These are phyloP conservation scores for Lupinus albus DNA, from an alignment of 306 rosid genomes.

Conservation along the genomic window DNA sequence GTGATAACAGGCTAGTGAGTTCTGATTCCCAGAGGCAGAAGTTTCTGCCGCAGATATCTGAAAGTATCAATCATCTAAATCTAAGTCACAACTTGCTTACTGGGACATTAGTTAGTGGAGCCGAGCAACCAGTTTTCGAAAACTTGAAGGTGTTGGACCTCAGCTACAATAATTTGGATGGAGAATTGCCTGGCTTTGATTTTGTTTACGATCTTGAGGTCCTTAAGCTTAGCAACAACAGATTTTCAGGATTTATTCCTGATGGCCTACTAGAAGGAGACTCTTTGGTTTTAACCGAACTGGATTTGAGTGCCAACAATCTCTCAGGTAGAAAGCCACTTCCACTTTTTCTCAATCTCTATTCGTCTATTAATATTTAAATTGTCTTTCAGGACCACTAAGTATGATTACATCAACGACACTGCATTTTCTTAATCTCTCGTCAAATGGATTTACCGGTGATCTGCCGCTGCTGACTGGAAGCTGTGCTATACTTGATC, in stretches of 20 bases:
- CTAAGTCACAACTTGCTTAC: conserved; percentile 82
- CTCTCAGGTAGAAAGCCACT: conserved; percentile 73
- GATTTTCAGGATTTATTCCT: conserved; percentile 82
- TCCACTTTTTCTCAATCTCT: neutral
- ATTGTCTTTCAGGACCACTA: conserved; percentile 70
- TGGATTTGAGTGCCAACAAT: conserved; percentile 96
- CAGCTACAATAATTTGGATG: conserved; percentile 84
- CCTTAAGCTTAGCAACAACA: conserved; percentile 89
- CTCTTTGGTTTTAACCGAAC: conserved; percentile 73
- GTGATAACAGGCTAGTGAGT: conserved; percentile 72
- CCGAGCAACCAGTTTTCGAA: conserved; percentile 64
- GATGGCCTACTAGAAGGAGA: conserved; percentile 82
- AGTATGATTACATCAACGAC: conserved; percentile 75
- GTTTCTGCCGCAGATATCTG: conserved; percentile 70
- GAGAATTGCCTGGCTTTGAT: conserved; percentile 91
- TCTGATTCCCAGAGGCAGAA: conserved; percentile 59
- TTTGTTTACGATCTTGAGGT: conserved; percentile 88
- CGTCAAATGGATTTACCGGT: conserved; percentile 73
- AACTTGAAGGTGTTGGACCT: conserved; percentile 90
- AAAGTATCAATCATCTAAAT: conserved; percentile 73
- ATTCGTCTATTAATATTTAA: conserved; percentile 37
- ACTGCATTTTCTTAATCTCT: conserved; percentile 68
- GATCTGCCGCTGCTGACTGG: conserved; percentile 89
- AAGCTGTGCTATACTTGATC: conserved; percentile 87
- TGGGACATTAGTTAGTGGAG: conserved; percentile 75